Evolutionary conservation across 345 rosid genomes (phyloP).

Genomic region (Populus tremula): DNA sequence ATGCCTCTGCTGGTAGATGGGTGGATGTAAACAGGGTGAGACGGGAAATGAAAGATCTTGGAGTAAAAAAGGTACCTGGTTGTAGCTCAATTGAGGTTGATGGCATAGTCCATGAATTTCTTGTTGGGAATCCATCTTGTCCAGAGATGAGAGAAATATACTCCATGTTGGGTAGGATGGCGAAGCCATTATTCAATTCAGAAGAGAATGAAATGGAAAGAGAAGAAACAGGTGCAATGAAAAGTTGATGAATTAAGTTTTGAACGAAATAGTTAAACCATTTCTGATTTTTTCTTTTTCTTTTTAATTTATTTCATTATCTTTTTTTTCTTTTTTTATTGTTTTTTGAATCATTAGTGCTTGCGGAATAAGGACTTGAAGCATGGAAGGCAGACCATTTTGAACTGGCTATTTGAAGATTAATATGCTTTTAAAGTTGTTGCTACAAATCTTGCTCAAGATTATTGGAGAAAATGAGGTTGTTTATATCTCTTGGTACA

Average conservation of each 20-base stretch:
- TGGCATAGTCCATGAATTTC: slow-evolving; percentile 47
- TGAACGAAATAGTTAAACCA: not conserved
- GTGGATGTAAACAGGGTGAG: slow-evolving; percentile 66
- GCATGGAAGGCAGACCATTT: no score
- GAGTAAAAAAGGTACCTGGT: slow-evolving; percentile 70
- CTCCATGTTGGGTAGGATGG: not conserved
- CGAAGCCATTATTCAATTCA: not conserved
- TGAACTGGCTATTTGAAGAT: no score
- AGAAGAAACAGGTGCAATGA: not conserved
- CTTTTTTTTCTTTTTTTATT: no score
- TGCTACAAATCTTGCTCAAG: no score
- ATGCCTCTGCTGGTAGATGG: slow-evolving; percentile 71
- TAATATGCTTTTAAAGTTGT: no score
- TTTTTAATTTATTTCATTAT: no score
- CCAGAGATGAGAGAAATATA: slow-evolving; percentile 8
- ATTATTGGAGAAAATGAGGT: no score
- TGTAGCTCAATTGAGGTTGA: slow-evolving; percentile 65
- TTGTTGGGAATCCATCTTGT: slow-evolving; percentile 45
- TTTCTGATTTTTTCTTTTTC: not conserved
- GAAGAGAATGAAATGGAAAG: not conserved
- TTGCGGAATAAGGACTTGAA: no score
- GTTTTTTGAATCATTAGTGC: not conserved
- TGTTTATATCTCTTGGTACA: no score
- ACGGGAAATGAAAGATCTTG: slow-evolving; percentile 66
- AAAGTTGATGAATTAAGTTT: not conserved